Percentiles rank a stretch among this genome's conserved stretches.
Evolutionary conservation across 192 early-diverging fungal species (phyloP).

Genomic region (Backusella luteola): DNA sequence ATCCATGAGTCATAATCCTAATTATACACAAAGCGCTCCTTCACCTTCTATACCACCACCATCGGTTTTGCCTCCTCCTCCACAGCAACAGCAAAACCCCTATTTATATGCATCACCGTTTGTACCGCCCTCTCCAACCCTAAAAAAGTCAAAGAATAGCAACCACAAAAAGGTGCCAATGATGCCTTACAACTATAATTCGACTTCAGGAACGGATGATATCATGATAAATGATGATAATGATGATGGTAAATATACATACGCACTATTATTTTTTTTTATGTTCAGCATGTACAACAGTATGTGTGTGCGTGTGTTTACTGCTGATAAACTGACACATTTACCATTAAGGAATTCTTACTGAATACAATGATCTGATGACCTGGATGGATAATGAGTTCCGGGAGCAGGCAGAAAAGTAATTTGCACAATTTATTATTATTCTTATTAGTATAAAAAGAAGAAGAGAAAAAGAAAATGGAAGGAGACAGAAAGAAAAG

Average conservation of each 20-base stretch:
- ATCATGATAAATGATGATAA: not conserved
- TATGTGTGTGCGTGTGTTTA: not conserved
- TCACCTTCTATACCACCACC: slow-evolving; percentile 12
- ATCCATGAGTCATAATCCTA: not conserved
- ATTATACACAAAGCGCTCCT: slow-evolving; percentile 6
- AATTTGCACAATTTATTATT: not conserved
- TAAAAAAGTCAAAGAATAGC: not conserved
- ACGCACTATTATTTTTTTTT: not conserved
- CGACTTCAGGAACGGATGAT: not conserved
- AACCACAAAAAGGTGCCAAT: not conserved
- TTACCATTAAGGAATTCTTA: not conserved
- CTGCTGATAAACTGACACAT: not conserved
- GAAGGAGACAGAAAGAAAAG: not conserved
- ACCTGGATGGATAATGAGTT: slow-evolving; percentile 25
- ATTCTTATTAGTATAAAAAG: not conserved
- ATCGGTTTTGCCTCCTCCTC: not conserved
- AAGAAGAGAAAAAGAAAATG: not conserved
- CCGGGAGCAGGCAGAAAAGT: slow-evolving; percentile 29
- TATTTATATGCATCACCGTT: slow-evolving; percentile 3
- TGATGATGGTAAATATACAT: not conserved
- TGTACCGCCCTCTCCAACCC: not conserved
- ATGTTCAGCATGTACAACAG: not conserved
- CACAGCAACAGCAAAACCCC: not conserved
- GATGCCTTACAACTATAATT: not conserved
- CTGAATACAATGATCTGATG: slow-evolving; percentile 20